Evolutionary conservation across 23 red algal species (phyloP).

Genomic region (Agarophyton chilense): DNA sequence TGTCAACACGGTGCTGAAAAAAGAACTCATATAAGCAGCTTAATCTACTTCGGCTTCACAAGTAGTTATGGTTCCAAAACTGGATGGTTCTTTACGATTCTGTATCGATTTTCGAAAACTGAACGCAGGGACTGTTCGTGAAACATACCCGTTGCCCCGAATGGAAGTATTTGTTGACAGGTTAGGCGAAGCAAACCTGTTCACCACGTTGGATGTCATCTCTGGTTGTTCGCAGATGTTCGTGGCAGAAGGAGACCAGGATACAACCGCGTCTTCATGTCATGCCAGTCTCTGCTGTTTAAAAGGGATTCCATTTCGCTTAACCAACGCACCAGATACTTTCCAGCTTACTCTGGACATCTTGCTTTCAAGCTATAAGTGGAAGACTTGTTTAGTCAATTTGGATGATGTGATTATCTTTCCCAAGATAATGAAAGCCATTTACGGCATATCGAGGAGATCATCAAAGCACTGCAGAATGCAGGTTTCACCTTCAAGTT

Average conservation of each 20-base stretch:
- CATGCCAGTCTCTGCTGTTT: background rate
- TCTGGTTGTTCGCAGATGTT: background rate
- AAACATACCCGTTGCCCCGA: background rate
- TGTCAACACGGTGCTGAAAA: background rate
- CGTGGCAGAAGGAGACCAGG: background rate
- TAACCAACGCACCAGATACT: slow-evolving; percentile 22
- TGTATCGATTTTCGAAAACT: background rate
- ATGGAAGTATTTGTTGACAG: background rate
- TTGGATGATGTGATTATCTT: too few relatives aligned
- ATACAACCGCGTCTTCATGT: slow-evolving; percentile 8
- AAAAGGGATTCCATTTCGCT: background rate
- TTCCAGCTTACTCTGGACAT: slow-evolving; percentile 10
- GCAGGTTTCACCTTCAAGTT: too few relatives aligned
- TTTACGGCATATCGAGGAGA: too few relatives aligned
- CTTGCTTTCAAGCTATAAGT: too few relatives aligned
- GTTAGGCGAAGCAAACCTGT: background rate
- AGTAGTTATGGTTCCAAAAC: background rate
- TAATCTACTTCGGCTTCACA: background rate
- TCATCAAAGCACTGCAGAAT: too few relatives aligned
- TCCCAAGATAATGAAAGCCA: too few relatives aligned
- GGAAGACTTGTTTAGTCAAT: too few relatives aligned
- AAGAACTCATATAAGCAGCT: background rate
- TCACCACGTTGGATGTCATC: background rate
- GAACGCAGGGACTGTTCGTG: background rate
- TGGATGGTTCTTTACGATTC: background rate